Conservation (phyloP, 2,329 filamentous ascomycete species). For the Fusarium nelsonii region DNA sequence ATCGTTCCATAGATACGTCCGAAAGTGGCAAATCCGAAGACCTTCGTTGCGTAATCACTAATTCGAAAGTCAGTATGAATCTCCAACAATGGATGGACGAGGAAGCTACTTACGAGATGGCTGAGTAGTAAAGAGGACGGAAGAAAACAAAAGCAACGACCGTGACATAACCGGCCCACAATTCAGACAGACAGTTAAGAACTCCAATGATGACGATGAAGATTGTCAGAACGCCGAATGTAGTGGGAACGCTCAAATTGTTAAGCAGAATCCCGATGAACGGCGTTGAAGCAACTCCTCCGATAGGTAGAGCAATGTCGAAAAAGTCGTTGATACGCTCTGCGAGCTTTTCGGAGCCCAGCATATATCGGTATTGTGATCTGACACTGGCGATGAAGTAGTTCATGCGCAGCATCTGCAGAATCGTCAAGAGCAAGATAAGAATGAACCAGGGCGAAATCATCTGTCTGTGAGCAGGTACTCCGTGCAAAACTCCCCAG, state of each 20-base stretch:
- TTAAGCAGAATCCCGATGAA: conserved; percentile 80
- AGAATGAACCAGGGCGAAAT: conserved; percentile 77
- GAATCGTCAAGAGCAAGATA: conserved; percentile 72
- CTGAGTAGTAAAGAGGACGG: conserved; percentile 81
- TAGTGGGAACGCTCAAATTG: conserved; percentile 71
- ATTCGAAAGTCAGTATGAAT: fast-evolving
- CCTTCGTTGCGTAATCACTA: conserved; percentile 80
- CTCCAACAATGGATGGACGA: fast-evolving
- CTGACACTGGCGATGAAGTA: conserved; percentile 76
- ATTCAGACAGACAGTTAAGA: conserved; percentile 72
- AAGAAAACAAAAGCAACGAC: conserved; percentile 78
- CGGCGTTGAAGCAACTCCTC: conserved; percentile 76
- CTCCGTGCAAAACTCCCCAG: conserved; percentile 78
- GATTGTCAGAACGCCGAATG: conserved; percentile 69
- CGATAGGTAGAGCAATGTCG: conserved; percentile 69
- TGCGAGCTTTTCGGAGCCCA: conserved; percentile 61
- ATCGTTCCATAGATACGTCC: conserved; percentile 83
- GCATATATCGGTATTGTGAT: conserved; percentile 76
- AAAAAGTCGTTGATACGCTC: conserved; percentile 59
- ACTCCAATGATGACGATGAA: conserved; percentile 70
- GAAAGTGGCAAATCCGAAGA: conserved; percentile 84
- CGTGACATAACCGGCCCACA: conserved; percentile 74
- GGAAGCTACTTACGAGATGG: conserved; percentile 67
- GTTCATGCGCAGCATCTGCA: conserved; percentile 77
- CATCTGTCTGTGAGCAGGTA: conserved; percentile 73